A percentile compares a stretch with the other conserved stretches of the same genome.
Conservation (phyloP, 441 rosid species). For the Bruguiera hainesii region DNA sequence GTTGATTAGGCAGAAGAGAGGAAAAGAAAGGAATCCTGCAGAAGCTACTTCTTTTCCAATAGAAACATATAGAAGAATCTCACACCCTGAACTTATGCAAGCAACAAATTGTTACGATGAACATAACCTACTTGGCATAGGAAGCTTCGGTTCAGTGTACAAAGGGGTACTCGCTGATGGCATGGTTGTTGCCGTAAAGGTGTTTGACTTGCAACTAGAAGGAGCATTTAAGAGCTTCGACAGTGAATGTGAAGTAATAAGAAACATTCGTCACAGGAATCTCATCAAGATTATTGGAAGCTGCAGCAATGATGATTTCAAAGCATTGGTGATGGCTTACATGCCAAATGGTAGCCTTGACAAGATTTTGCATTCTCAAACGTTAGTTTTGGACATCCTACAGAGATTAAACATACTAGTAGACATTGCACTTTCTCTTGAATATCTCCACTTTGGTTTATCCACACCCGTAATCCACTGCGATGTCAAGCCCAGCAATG, state of each 20-base stretch:
- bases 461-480: neutral
- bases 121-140: neutral
- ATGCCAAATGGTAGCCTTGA: neutral
- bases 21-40: neutral
- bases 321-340: neutral
- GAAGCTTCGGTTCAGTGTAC: neutral
- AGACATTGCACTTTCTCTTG: neutral
- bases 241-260: neutral
- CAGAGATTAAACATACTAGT: neutral
- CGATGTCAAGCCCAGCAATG: neutral
- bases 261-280: constrained; percentile 1
- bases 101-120: neutral
- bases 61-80: neutral
- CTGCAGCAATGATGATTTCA: neutral
- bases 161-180: neutral
- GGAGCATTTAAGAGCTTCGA: neutral
- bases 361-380: neutral
- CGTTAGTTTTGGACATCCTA: neutral
- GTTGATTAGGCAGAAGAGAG: neutral
- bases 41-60: neutral
- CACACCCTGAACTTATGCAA: neutral
- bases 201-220: neutral
- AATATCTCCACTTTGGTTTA: neutral
- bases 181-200: neutral
- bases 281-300: neutral